A percentile compares a stretch with the other conserved stretches of the same genome.
phyloP scores from a whole-genome alignment of 257 asterid species.

The Gentiana straminea region DNA sequence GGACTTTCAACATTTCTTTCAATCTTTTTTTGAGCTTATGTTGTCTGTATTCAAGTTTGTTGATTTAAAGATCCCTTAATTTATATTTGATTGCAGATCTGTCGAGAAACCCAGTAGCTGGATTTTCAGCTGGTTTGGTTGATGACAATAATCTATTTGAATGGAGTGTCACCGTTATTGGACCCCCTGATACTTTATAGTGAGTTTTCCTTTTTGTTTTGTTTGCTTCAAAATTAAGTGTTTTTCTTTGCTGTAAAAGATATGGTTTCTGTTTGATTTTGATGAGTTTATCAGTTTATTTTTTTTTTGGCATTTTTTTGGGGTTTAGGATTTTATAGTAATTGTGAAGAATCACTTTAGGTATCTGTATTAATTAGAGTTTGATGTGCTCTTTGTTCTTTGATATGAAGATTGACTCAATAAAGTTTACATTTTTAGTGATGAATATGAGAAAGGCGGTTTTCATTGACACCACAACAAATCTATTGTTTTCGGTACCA shows the following conservation, averaged over 20 bases:
- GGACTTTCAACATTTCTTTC: background rate
- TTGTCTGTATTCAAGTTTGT: background rate
- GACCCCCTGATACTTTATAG: conserved; percentile 96
- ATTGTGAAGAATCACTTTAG: no score
- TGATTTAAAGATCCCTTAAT: conserved; percentile 33
- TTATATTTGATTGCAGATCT: conserved; percentile 54
- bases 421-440: no score
- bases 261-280: conserved; percentile 1
- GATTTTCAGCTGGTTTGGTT: conserved; percentile 92
- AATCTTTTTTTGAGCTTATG: conserved; percentile 14
- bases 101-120: conserved; percentile 81
- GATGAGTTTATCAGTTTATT: background rate
- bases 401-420: no score
- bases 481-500: no score
- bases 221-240: background rate
- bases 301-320: background rate
- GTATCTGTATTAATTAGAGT: background rate
- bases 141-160: conserved; percentile 80
- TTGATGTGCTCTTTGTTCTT: background rate
- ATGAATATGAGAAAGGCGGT: no score
- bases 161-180: conserved; percentile 96
- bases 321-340: conserved; percentile 10
- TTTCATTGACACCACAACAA: no score
- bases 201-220: conserved; percentile 25
- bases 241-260: no score